phyloP scores from a whole-genome alignment of 2,329 filamentous ascomycete species.

The Fusarium luffae region DNA sequence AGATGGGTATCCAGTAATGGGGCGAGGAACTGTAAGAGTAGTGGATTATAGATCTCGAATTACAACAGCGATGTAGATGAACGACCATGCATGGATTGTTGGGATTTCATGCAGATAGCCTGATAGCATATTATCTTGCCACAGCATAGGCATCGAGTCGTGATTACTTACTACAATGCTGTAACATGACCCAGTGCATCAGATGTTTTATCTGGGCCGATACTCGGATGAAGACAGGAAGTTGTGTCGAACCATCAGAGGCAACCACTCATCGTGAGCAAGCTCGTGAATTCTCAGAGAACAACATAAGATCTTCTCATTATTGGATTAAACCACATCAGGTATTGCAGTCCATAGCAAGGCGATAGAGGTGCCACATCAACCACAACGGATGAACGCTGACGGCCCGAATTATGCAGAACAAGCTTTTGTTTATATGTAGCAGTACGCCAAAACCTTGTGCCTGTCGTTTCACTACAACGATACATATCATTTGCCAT shows the following conservation, averaged over 20 bases:
- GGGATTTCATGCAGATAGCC: not conserved
- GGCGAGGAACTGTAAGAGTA: not conserved
- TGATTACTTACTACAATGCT: not conserved
- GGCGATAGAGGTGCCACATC: not conserved
- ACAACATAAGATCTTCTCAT: not conserved
- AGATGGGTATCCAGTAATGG: slow-evolving; percentile 52
- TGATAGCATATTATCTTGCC: not conserved
- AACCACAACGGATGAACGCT: not conserved
- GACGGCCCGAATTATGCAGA: not conserved
- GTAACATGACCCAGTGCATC: not conserved
- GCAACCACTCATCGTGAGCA: not conserved
- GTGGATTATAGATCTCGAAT: not conserved
- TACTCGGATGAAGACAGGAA: not conserved
- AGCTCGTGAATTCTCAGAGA: not conserved
- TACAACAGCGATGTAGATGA: not conserved
- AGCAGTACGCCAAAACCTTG: not conserved
- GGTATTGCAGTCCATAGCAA: not conserved
- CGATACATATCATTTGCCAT: not conserved
- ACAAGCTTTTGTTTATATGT: not conserved
- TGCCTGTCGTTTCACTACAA: not conserved
- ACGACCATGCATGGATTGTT: not conserved
- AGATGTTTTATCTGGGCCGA: not conserved
- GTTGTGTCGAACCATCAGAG: not conserved
- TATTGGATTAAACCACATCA: not conserved
- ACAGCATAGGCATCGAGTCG: not conserved